These are phyloP conservation scores for Capsicum pubescens DNA, from an alignment of 257 asterid species.

Conservation along the genomic window DNA sequence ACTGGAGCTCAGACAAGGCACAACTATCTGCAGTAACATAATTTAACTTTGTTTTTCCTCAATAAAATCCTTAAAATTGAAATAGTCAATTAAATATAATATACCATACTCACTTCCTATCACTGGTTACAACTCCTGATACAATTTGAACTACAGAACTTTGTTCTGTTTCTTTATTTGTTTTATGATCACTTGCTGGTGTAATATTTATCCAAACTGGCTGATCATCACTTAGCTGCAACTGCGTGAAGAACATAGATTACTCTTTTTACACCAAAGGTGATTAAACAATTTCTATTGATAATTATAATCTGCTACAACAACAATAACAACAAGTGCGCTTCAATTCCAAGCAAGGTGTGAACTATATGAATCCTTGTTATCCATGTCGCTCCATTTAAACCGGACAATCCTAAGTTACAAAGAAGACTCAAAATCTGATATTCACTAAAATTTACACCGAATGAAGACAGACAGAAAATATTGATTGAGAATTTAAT, in stretches of 20 bases:
- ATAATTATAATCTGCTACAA: neutral
- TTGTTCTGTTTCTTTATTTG: constrained; percentile 42
- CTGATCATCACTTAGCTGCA: constrained; percentile 65
- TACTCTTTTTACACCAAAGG: neutral
- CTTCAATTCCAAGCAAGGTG: neutral
- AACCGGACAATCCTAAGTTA: neutral
- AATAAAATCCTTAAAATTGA: neutral
- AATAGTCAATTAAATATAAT: constrained; percentile 23
- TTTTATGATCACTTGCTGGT: constrained; percentile 39
- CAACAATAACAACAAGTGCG: neutral
- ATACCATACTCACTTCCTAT: constrained; percentile 73
- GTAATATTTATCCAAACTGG: constrained; percentile 72
- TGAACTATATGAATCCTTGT: neutral
- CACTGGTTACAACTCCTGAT: constrained; percentile 59
- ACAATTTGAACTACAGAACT: constrained; percentile 37
- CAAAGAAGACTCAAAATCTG: neutral
- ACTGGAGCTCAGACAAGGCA: constrained; percentile 25
- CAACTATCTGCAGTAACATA: constrained; percentile 28
- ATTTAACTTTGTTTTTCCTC: constrained; percentile 28
- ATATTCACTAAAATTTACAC: neutral
- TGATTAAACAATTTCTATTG: neutral
- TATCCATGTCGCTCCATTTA: neutral
- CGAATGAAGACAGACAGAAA: neutral
- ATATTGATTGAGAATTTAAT: neutral
- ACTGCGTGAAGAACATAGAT: constrained; percentile 40